A percentile compares a stretch with the other conserved stretches of the same genome.
Evolutionary conservation across 305 asterid species (phyloP).

Genomic region (Fraxinus greggii): DNA sequence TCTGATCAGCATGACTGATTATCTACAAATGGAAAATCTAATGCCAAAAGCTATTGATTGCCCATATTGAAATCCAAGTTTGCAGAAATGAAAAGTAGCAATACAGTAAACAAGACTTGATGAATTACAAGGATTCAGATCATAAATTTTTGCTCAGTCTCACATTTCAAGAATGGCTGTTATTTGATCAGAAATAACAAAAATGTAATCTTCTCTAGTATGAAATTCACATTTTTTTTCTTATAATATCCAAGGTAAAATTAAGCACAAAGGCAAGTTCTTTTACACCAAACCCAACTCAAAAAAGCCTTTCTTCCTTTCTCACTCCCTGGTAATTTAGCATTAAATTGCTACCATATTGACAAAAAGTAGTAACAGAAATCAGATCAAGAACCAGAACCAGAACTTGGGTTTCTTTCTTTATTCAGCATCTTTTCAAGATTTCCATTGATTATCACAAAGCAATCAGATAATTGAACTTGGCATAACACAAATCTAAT

Average conservation of each 20-base stretch:
- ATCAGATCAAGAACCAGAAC: conserved; percentile 21
- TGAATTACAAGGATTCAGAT: conserved; percentile 21
- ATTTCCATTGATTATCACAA: neutral
- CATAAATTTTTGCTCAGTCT: conserved; percentile 7
- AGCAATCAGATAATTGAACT: conserved; percentile 14
- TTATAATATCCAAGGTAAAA: conserved; percentile 3
- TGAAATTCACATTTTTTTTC: neutral
- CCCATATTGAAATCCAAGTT: neutral
- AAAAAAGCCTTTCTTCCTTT: neutral
- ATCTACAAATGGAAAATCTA: neutral
- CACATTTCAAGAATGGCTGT: conserved; percentile 2
- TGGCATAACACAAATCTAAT: conserved; percentile 22
- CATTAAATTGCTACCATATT: neutral
- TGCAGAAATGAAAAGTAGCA: neutral
- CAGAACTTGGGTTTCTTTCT: conserved; percentile 4
- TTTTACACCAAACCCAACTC: conserved; percentile 9
- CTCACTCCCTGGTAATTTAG: neutral
- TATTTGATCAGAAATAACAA: neutral
- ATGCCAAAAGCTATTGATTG: neutral
- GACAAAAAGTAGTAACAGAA: neutral
- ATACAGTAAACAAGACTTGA: conserved; percentile 3
- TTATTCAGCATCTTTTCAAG: conserved; percentile 1
- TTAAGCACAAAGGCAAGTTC: neutral
- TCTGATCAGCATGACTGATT: neutral
- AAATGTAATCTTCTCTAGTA: conserved; percentile 6